Evolutionary conservation across 2,329 filamentous ascomycete genomes (phyloP).

Genomic region (Tolypocladium album): DNA sequence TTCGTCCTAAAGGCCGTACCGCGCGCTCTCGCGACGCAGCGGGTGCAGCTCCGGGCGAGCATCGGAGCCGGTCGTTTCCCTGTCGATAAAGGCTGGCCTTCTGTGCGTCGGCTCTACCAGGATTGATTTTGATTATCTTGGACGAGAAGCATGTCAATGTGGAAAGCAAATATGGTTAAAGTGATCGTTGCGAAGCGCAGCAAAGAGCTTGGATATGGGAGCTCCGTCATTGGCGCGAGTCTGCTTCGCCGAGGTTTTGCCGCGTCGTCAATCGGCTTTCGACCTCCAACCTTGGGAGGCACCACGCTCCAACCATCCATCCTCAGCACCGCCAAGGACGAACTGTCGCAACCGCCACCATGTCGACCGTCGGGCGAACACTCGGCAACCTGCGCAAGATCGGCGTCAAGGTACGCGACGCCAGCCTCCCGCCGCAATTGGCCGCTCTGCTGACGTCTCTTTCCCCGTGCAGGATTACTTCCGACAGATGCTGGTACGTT

Average conservation of each 20-base stretch:
- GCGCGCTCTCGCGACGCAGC: slow-evolving; percentile 17
- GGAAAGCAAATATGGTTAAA: too few species aligned
- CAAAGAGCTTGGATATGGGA: background rate
- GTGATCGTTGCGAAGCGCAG: background rate
- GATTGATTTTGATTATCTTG: background rate
- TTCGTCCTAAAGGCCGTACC: slow-evolving; percentile 1
- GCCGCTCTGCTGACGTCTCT: slow-evolving; percentile 2
- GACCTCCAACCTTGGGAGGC: slow-evolving; percentile 2
- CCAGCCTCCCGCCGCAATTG: background rate
- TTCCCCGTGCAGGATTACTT: slow-evolving; percentile 61
- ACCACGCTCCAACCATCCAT: background rate
- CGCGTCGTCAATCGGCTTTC: slow-evolving; percentile 8
- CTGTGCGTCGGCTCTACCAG: background rate
- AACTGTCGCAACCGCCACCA: slow-evolving; percentile 34
- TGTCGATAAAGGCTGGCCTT: background rate
- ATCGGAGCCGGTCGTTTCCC: slow-evolving; percentile 9
- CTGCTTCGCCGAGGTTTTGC: slow-evolving; percentile 17
- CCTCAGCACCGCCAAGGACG: slow-evolving; percentile 5
- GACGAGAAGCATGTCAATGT: background rate
- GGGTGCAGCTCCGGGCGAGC: slow-evolving; percentile 23
- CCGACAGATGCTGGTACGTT: slow-evolving; percentile 83
- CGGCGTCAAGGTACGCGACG: slow-evolving; percentile 63
- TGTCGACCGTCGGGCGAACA: slow-evolving; percentile 88
- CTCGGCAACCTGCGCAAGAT: slow-evolving; percentile 78
- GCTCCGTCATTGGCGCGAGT: background rate